Base-by-base conservation (phyloP, 805 yeast genomes). In the Starmera caribaea region DNA sequence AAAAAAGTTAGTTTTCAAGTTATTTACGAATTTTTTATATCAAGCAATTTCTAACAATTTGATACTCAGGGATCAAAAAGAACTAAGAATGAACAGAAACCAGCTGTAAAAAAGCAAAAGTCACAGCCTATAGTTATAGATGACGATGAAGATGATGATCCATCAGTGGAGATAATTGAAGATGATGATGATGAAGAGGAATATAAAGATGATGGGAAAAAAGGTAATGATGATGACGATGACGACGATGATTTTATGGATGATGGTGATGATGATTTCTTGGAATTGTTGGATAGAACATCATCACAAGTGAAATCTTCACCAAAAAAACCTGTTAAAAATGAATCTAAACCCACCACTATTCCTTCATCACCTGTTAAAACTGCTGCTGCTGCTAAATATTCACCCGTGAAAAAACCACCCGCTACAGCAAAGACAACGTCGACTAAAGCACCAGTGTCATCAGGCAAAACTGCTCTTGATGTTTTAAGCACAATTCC, bases 401-500 rank as follows among this genome's bases (percentile, higher is more conserved):
- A 41, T n/a, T 15, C 16, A 16, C 28, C 42, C 17, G 30, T 11
- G n/a, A n/a, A n/a, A 38, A 28, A 36, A 35, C 35, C 41, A 14
- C 26, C 29, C 12, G 16, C 44, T 34, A 26, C 46, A 21, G 30
- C 40, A 14, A 35, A 35, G 26, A 36, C 40, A 11, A 32, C 40
- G n/a, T 21, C 29, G 7, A n/a, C 37, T 28, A 13, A 21, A 33
- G 4, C 44, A 15, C 38, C 43, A 4, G 16, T 28, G 8, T 41
- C 47, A 16, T 46, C 45, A 5, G 65, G 59, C 3, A 39, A 50
- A 2, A 54, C 72, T 11, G 85, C 81, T 0, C 71, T 66, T 24
- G 79, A 76, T 3, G 60, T 84, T 3, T 62, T 88, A 26, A 66
- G 72, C 7, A 63, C 67, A 8, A 82, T 89, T 34, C 83, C 89